Evolutionary conservation across 2,329 filamentous ascomycete species (phyloP).

Genomic region (Incumbomyces delicatus): DNA sequence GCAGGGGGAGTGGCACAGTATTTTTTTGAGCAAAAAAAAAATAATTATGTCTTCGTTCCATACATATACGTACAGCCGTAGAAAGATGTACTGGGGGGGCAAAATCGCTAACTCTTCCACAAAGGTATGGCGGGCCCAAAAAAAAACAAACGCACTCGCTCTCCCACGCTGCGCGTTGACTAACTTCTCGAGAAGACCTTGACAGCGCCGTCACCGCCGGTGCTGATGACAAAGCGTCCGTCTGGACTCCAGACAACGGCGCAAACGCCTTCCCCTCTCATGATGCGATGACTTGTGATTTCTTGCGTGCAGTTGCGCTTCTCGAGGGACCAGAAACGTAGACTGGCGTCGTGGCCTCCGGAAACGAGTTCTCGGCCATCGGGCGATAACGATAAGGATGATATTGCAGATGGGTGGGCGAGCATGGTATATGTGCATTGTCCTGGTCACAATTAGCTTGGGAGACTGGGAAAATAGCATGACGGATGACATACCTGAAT

Average conservation of each 20-base stretch:
- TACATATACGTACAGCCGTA: conserved; percentile 3
- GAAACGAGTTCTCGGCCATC: conserved; percentile 92
- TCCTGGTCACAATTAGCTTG: conserved; percentile 36
- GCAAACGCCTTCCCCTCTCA: conserved; percentile 94
- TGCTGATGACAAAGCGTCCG: conserved; percentile 86
- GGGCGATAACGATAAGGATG: conserved; percentile 79
- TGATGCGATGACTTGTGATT: conserved; percentile 82
- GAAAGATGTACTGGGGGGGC: not conserved
- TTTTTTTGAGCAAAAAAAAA: no score
- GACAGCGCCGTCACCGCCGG: conserved; percentile 87
- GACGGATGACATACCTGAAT: conserved; percentile 59
- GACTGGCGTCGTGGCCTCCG: conserved; percentile 86
- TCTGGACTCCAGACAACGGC: conserved; percentile 93
- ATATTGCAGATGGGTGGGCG: conserved; percentile 87
- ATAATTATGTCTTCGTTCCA: conserved; percentile 1
- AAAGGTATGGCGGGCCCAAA: no score
- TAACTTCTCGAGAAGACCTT: conserved; percentile 58
- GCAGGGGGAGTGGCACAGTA: no score
- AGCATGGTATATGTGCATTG: conserved; percentile 99
- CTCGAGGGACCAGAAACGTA: conserved; percentile 95
- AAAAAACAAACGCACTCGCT: no score
- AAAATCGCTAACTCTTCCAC: no score
- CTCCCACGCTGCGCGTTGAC: not conserved
- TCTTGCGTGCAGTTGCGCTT: conserved; percentile 93
- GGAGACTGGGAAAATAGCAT: conserved; percentile 8